Base-by-base conservation (phyloP, 2,329 filamentous ascomycete species). In the Xylariaceae sp. region DNA sequence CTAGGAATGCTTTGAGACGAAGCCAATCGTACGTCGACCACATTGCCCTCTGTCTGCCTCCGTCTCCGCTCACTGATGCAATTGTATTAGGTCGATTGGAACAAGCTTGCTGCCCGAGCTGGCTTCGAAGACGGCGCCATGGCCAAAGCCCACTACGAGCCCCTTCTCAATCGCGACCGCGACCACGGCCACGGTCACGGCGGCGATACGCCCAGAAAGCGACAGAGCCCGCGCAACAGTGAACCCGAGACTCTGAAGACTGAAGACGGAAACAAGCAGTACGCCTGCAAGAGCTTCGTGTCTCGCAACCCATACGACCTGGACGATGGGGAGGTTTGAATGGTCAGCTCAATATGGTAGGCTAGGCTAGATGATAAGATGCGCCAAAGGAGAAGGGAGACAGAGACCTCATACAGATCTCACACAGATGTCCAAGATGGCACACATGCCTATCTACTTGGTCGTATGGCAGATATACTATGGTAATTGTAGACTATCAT, bases 1-100 rank as follows among this genome's bases (percentile, higher is more conserved):
- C 33, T 46, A 53, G 41, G 41, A 40, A 14, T 53, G n/a, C 50
- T 46, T 47, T 53, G 11, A 47, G 23, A 53, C 50, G 24, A 53
- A 46, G 50, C 41, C 41, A 46, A 33, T 46, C 46, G 33, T 53
- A 26, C 41, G 41, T 53, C 11, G 9, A 16, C 21, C 3, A 29
- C 45, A 39, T n/a, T 48, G n/a, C 45, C 34, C 17, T 16, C 9
- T 36, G 12, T 36, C 33, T 17, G 16, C 11, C 12, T 17, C 33
- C 33, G 12, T 36, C 16, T 5, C 12, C 33, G 16, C 6, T 36
- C 11, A 17, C 33, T 36, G 16, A 36, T 36, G 33, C 33, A 36
- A n/a, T n/a, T n/a, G 33, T 36, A 17, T 36, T 36, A 36, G 33
- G 33, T 24, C 19, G 41, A 47, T 28, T 54, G 34, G 51, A 31